phyloP scores from a whole-genome alignment of 345 rosid species.

The Rhodamnia argentea region DNA sequence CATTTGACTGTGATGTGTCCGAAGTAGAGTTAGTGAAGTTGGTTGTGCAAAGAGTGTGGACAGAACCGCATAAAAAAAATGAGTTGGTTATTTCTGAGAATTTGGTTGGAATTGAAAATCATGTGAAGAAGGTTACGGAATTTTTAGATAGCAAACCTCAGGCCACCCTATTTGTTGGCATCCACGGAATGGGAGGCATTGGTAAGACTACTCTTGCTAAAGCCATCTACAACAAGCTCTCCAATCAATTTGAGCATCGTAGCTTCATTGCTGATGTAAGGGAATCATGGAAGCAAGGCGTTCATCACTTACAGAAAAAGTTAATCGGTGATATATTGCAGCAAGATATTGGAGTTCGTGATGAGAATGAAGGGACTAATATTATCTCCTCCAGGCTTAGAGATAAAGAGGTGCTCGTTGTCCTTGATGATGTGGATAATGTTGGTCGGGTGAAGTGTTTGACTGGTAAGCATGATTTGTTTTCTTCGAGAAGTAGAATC shows the following conservation, averaged over 20 bases:
- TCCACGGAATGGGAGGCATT: neutral
- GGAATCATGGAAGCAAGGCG: neutral
- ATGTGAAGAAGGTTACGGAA: neutral
- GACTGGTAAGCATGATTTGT: neutral
- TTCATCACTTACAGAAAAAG: too few species aligned
- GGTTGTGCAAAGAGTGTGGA: neutral
- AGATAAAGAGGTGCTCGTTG: neutral
- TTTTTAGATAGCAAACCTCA: neutral
- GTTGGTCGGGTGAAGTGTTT: neutral
- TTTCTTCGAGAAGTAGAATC: neutral
- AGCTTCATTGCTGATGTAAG: neutral
- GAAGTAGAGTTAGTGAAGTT: accelerated
- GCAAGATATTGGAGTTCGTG: too few species aligned
- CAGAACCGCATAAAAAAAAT: neutral
- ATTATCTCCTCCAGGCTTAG: too few species aligned
- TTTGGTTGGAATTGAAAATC: neutral
- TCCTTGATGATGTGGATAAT: neutral
- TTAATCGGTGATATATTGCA: too few species aligned
- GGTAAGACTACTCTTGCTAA: neutral
- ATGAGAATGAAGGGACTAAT: too few species aligned
- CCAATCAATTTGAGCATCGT: neutral
- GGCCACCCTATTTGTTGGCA: neutral
- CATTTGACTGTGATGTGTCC: neutral
- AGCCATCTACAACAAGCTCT: neutral
- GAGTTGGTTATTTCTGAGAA: neutral